Evolutionary conservation across 345 rosid species (phyloP).

Genomic region (Bruguiera sexangula): DNA sequence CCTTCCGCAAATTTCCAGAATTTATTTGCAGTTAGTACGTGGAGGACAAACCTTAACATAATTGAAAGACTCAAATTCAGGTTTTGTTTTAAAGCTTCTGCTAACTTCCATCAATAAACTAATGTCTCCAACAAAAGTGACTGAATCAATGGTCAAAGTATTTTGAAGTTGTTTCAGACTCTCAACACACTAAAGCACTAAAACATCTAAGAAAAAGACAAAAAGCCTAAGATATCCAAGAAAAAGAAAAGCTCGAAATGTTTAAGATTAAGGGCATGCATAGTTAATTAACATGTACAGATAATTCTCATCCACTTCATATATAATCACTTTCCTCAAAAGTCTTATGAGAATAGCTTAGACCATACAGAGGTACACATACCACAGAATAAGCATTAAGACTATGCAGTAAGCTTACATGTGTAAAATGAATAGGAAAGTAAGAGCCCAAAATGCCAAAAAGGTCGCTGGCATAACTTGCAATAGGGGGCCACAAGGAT

Average conservation of each 20-base stretch:
- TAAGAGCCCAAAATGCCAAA: constrained; percentile 68
- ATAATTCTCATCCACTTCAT: background rate
- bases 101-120: background rate
- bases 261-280: background rate
- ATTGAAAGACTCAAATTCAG: background rate
- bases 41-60: background rate
- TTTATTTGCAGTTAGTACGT: background rate
- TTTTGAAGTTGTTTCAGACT: background rate
- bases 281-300: too few relatives aligned
- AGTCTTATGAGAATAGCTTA: background rate
- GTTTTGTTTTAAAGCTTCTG: background rate
- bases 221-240: background rate
- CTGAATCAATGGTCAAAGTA: background rate
- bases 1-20: background rate
- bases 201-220: too few relatives aligned
- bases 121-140: background rate
- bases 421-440: constrained; percentile 92
- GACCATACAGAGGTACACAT: background rate
- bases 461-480: constrained; percentile 49
- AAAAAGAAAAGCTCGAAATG: background rate
- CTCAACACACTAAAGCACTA: background rate
- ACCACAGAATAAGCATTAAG: background rate
- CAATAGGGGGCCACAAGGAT: constrained; percentile 62
- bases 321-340: background rate
- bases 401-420: constrained; percentile 52